These are phyloP conservation scores for Phyllosticta citrichinensis DNA, from an alignment of 2,329 filamentous ascomycete species.

Conservation along the genomic window DNA sequence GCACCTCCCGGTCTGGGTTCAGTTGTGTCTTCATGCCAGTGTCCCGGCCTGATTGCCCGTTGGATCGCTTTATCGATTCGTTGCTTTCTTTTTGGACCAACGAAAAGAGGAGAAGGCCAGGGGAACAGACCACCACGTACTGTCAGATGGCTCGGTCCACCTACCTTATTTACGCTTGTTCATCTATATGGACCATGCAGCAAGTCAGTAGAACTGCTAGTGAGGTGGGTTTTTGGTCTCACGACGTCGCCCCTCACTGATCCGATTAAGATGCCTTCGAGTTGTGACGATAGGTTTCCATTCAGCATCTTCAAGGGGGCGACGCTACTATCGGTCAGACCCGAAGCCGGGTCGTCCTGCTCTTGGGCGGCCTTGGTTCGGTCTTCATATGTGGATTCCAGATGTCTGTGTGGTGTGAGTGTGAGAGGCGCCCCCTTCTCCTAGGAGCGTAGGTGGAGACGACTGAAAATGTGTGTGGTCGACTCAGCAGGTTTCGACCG, in stretches of 20 bases:
- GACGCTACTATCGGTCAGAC: not conserved
- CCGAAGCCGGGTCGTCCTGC: not conserved
- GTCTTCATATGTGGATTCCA: not conserved
- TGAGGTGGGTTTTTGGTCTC: not conserved
- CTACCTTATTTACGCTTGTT: not conserved
- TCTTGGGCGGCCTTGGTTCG: not conserved
- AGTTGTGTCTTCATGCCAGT: not conserved
- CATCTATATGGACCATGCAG: not conserved
- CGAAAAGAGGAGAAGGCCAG: not conserved
- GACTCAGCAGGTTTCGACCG: not conserved
- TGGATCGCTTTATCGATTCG: not conserved
- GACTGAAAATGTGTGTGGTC: not conserved
- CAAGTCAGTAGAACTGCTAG: not conserved
- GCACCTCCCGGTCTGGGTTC: not conserved
- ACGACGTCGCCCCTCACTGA: not conserved
- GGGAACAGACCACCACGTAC: not conserved
- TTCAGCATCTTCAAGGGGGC: not conserved
- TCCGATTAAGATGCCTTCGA: not conserved
- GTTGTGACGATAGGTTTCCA: not conserved
- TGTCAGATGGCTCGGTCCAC: not conserved
- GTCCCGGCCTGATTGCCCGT: not conserved
- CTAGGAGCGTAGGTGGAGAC: not conserved
- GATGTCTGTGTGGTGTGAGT: not conserved
- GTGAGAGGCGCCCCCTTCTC: not conserved
- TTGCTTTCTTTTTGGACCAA: not conserved